Percentiles rank a stretch among this genome's conserved stretches.
phyloP scores from a whole-genome alignment of 352 stramenopile genomes.

The Globisporangium mamillatum region DNA sequence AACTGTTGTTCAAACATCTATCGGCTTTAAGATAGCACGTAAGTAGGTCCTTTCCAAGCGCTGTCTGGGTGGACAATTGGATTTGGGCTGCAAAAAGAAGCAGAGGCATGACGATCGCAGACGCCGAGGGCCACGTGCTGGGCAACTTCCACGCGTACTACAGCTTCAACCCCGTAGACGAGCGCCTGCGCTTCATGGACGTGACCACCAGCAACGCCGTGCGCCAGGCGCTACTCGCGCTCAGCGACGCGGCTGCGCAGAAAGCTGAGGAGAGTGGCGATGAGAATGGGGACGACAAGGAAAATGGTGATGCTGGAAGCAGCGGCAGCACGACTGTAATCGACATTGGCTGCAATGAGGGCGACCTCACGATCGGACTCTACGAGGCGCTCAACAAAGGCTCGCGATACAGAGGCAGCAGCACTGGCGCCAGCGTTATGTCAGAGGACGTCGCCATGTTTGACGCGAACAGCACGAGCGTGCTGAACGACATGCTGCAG shows the following conservation, averaged over 20 bases:
- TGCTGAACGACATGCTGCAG: constrained; percentile 68
- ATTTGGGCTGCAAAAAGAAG: not conserved
- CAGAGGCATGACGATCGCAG: constrained; percentile 23
- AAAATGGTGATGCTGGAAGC: constrained; percentile 17
- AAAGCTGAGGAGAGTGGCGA: constrained; percentile 1
- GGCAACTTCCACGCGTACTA: constrained; percentile 87
- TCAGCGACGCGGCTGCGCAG: constrained; percentile 6
- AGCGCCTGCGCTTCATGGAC: constrained; percentile 77
- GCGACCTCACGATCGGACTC: constrained; percentile 67
- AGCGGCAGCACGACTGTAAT: constrained; percentile 34
- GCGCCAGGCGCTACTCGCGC: constrained; percentile 33
- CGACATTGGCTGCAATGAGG: constrained; percentile 86
- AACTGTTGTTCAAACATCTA: too few species aligned
- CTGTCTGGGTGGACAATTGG: not conserved
- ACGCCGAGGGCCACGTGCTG: constrained; percentile 66
- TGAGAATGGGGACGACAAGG: constrained; percentile 7
- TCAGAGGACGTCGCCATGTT: constrained; percentile 43
- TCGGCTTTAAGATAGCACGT: too few species aligned
- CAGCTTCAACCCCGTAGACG: constrained; percentile 76
- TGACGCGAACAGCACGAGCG: constrained; percentile 53
- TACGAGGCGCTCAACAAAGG: constrained; percentile 55
- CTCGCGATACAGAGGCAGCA: not conserved
- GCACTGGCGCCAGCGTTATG: not conserved
- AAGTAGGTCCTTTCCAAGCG: not conserved
- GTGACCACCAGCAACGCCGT: constrained; percentile 36